Conservation (phyloP, 345 rosid species). For the Erucastrum elatum region DNA sequence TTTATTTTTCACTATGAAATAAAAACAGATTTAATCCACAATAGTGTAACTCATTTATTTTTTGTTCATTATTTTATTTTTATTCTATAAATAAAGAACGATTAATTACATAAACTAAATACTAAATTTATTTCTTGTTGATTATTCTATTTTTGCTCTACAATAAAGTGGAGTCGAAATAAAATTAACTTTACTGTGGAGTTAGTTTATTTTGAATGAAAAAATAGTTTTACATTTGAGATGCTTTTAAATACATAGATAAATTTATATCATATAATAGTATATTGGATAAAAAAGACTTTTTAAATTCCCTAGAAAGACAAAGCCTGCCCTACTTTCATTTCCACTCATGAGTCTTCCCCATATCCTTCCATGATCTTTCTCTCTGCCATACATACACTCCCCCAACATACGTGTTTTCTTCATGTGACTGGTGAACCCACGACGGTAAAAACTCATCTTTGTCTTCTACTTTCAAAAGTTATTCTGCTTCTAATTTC, state of each 20-base stretch:
- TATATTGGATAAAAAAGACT: no score
- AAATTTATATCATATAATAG: not conserved
- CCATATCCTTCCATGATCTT: constrained; percentile 40
- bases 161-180: no score
- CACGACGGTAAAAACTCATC: constrained; percentile 36
- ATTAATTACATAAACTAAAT: no score
- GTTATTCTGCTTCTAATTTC: constrained; percentile 14
- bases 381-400: constrained; percentile 25
- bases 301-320: constrained; percentile 12
- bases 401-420: constrained; percentile 27
- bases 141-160: no score
- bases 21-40: no score
- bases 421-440: constrained; percentile 37
- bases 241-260: no score
- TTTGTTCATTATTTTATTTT: not conserved
- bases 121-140: no score
- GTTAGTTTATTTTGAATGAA: no score
- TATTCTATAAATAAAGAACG: not conserved
- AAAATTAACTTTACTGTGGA: no score
- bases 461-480: constrained; percentile 31
- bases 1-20: no score
- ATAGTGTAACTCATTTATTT: not conserved
- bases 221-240: no score
- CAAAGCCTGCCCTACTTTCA: constrained; percentile 38
- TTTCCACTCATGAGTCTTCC: constrained; percentile 35